These are phyloP conservation scores for Rhodotorula sp. DNA, from an alignment of 1,284 basidiomycete genomes.

Conservation along the genomic window DNA sequence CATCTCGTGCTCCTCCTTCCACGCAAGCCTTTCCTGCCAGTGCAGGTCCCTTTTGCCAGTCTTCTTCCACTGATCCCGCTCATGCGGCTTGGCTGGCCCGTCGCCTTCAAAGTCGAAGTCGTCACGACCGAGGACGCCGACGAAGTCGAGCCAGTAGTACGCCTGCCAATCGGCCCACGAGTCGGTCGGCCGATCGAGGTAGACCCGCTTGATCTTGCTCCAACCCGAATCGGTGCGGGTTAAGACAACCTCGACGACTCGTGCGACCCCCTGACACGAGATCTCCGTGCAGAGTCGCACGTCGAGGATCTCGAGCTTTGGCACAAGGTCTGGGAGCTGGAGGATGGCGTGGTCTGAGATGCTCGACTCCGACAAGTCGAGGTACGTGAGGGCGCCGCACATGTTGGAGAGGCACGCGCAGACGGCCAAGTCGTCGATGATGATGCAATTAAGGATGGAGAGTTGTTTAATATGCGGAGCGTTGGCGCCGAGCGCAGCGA, in stretches of 20 bases:
- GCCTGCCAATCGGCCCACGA: constrained; percentile 8
- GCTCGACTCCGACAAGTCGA: constrained; percentile 24
- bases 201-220: constrained; percentile 15
- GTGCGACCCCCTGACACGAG: constrained; percentile 31
- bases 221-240: constrained; percentile 9
- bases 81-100: constrained; percentile 2
- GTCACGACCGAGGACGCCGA: constrained; percentile 24
- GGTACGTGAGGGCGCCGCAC: constrained; percentile 1
- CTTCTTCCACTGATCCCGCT: constrained; percentile 4
- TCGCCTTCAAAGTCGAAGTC: constrained; percentile 22
- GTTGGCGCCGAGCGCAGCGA: constrained; percentile 20
- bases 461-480: constrained; percentile 15
- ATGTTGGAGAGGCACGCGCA: constrained; percentile 22
- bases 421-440: constrained; percentile 10
- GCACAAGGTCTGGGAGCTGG: constrained; percentile 19
- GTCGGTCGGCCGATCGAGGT: constrained; percentile 7
- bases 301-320: constrained; percentile 20
- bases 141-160: constrained; percentile 32
- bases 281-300: constrained; percentile 14
- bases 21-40: constrained; percentile 2
- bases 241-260: constrained; percentile 30
- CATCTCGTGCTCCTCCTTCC: neutral
- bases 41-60: constrained; percentile 14
- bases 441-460: neutral
- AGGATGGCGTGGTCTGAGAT: constrained; percentile 27